Conservation (phyloP, 768 basidiomycete genomes). For the Kondoa malvinella region DNA sequence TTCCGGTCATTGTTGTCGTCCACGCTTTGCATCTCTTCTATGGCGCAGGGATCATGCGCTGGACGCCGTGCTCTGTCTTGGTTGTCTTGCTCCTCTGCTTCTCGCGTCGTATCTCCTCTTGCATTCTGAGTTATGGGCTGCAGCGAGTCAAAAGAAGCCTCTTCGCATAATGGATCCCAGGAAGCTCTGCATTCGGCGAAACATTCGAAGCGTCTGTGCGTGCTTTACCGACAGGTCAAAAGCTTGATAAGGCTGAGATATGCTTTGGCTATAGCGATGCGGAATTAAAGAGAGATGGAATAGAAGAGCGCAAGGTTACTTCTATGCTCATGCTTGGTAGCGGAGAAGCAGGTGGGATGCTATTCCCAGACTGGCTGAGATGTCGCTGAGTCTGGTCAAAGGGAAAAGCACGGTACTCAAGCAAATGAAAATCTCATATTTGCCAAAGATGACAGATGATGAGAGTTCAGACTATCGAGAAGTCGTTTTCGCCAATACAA, state of each 20-base stretch:
- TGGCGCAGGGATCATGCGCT: too few relatives aligned
- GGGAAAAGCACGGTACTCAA: neutral
- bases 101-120: too few relatives aligned
- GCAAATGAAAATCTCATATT: neutral
- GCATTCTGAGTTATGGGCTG: too few relatives aligned
- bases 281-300: neutral
- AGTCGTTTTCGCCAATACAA: neutral
- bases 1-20: too few relatives aligned
- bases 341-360: too few relatives aligned
- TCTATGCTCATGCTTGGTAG: neutral
- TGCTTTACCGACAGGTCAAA: neutral
- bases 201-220: neutral
- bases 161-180: too few relatives aligned
- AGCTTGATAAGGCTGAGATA: neutral
- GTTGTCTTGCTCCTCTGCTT: too few relatives aligned
- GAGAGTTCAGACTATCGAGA: neutral
- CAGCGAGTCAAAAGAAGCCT: too few relatives aligned
- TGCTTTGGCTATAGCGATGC: neutral
- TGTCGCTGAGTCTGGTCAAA: too few relatives aligned
- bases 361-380: too few relatives aligned
- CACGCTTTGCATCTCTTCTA: too few relatives aligned
- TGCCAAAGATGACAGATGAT: neutral
- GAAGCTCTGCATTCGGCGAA: neutral
- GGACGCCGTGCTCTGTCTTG: too few relatives aligned
- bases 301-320: neutral